Conservation (phyloP, 139 green algal species). For the Pleodorina starrii region DNA sequence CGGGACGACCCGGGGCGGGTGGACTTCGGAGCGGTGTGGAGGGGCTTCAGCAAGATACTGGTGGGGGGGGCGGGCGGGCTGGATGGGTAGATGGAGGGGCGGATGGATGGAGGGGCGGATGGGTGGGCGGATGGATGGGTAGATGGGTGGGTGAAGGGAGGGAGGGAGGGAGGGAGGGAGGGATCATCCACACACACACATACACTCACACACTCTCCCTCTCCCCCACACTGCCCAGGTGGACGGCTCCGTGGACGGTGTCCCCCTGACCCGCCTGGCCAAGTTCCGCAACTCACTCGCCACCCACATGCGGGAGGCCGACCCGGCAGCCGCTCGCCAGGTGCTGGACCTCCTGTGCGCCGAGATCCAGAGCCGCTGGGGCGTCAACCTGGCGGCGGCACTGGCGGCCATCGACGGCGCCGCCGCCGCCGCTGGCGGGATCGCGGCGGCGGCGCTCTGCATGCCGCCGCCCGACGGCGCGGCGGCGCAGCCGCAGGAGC, state of each 20-base stretch:
- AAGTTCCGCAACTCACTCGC: slow-evolving; percentile 32
- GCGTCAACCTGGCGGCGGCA: neutral
- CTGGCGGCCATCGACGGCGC: neutral
- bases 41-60: slow-evolving; percentile 67
- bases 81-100: neutral
- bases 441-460: neutral
- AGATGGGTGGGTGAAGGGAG: no score
- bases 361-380: slow-evolving; percentile 27
- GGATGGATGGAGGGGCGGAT: neutral
- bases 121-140: no score
- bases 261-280: slow-evolving; percentile 17
- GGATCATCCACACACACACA: neutral
- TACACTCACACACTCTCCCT: no score
- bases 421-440: neutral
- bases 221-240: neutral
- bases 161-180: neutral
- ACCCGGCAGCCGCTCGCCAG: neutral
- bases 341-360: slow-evolving; percentile 26
- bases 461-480: no score
- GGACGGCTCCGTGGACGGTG: slow-evolving; percentile 5
- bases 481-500: neutral
- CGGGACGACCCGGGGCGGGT: slow-evolving; percentile 64
- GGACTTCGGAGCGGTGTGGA: slow-evolving; percentile 71
- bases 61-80: neutral
- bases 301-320: slow-evolving; percentile 25